Conservation (phyloP, 495 filamentous ascomycete species). For the Viridothelium virens region DNA sequence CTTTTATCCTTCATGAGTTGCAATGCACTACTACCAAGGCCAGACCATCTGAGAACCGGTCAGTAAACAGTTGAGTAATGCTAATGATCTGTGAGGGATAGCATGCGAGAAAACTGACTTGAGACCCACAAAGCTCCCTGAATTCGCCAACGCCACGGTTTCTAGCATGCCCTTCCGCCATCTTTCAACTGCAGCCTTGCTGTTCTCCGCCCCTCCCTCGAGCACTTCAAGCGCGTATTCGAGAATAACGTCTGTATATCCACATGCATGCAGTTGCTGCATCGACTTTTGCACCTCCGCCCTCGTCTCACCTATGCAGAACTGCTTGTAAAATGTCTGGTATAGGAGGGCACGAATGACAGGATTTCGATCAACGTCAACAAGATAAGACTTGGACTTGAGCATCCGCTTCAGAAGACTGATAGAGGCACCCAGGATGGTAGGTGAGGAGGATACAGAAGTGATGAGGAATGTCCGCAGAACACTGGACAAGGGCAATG, state of each 20-base stretch:
- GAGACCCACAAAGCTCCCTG: slow-evolving; percentile 77
- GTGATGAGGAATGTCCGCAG: slow-evolving; percentile 73
- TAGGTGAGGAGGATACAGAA: slow-evolving; percentile 67
- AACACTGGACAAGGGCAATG: slow-evolving; percentile 65
- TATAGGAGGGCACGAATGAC: slow-evolving; percentile 49
- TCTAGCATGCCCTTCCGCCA: slow-evolving; percentile 71
- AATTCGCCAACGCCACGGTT: slow-evolving; percentile 63
- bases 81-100: background rate
- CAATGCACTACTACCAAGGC: slow-evolving; percentile 74
- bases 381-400: slow-evolving; percentile 51
- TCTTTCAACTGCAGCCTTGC: slow-evolving; percentile 51
- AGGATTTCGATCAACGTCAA: slow-evolving; percentile 33
- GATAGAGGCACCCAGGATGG: slow-evolving; percentile 63
- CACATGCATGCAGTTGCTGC: slow-evolving; percentile 52
- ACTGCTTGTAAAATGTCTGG: slow-evolving; percentile 75
- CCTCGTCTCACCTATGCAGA: slow-evolving; percentile 67
- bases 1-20: slow-evolving; percentile 51
- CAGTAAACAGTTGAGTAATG: slow-evolving; percentile 17
- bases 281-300: slow-evolving; percentile 55
- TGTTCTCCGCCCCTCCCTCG: slow-evolving; percentile 43
- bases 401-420: slow-evolving; percentile 62
- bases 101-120: slow-evolving; percentile 48
- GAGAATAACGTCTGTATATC: slow-evolving; percentile 69
- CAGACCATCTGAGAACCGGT: slow-evolving; percentile 54
- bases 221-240: slow-evolving; percentile 71